These are phyloP conservation scores for Gnaphalium uliginosum DNA, from an alignment of 129 eudicot species.

Conservation along the genomic window DNA sequence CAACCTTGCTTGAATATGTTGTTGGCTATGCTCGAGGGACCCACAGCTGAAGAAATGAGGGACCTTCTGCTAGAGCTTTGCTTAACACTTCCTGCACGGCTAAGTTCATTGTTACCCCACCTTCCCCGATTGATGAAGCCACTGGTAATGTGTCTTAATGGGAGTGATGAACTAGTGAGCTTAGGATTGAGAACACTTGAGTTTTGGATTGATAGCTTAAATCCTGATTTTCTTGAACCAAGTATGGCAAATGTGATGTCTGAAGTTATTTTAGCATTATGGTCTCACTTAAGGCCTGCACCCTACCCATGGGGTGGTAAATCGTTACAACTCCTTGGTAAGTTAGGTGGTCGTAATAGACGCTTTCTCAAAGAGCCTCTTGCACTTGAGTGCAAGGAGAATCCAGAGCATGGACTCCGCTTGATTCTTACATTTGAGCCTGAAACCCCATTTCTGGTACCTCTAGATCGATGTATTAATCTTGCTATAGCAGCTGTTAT, in stretches of 20 bases:
- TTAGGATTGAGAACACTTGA: slow-evolving; percentile 92
- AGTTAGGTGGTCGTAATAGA: slow-evolving; percentile 96
- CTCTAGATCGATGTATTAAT: slow-evolving; percentile 94
- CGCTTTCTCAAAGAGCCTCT: slow-evolving; percentile 96
- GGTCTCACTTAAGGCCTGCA: slow-evolving; percentile 97
- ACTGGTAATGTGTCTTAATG: slow-evolving; percentile 89
- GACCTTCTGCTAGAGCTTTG: slow-evolving; percentile 90
- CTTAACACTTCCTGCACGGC: slow-evolving; percentile 89
- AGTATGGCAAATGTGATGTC: slow-evolving; percentile 99
- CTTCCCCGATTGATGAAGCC: slow-evolving; percentile 99
- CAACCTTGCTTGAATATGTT: slow-evolving; percentile 91
- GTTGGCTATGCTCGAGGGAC: slow-evolving; percentile 97
- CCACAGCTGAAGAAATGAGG: slow-evolving; percentile 89
- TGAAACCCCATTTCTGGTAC: slow-evolving; percentile 96
- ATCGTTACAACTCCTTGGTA: slow-evolving; percentile 92
- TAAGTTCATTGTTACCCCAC: slow-evolving; percentile 87
- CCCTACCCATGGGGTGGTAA: slow-evolving; percentile 97
- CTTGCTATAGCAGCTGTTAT: slow-evolving; percentile 91
- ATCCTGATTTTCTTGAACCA: slow-evolving; percentile 98
- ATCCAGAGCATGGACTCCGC: slow-evolving; percentile 98
- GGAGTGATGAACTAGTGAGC: slow-evolving; percentile 83
- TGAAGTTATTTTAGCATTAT: slow-evolving; percentile 88
- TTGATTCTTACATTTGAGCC: slow-evolving; percentile 97
- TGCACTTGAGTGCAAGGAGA: slow-evolving; percentile 97
- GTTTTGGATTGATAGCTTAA: slow-evolving; percentile 98